Evolutionary conservation across 2,329 filamentous ascomycete genomes (phyloP), one percentile per base, ranked within the genome.

Genomic region (Fusarium sp.): DNA sequence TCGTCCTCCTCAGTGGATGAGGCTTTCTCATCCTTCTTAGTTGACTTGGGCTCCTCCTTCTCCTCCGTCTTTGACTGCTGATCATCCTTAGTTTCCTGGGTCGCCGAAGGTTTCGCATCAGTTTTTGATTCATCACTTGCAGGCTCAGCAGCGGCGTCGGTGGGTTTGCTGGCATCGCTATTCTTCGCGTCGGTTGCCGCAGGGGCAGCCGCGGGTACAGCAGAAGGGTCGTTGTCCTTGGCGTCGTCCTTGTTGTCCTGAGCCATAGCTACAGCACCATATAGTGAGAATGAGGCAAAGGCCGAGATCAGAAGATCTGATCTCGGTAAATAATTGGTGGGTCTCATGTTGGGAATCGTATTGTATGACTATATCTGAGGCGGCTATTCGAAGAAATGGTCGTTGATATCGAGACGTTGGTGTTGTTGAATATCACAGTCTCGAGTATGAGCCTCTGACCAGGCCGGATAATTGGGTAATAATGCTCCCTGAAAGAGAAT

Each of bases 231-330:
- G 44, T 64, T 62, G 56, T 61, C 33, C 54, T 58, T 56, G 52
- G 65, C 65, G 52, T 63, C 60, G 19, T 71, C 65, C 35, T 71
- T 66, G 48, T 64, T 33, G 33, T 70, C 54, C 62, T 79, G 78
- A n/a, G 79, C 80, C 55, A 75, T 66, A n/a, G 58, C 75, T 14
- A 78, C 65, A 19, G 71, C 60, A 45, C 76, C 71, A 37, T 79
- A 73, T 11, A 80, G 49, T 17, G 75, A 70, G 37, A 75, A 40
- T 8, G 75, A 70, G 20, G 67, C 62, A 19, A 78, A 43, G 20
- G 71, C 67, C 28, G 75, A 69, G 53, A 79, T 57, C 61, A 77
- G 53, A 45, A 75, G 62, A 60, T 69, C 68, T 17, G 72, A 65
- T 57, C 56, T 61, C 32, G 75, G 70, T 13, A 77, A 49, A 43